phyloP scores from a whole-genome alignment of 1,284 basidiomycete species.

The Chondrostereum purpureum region DNA sequence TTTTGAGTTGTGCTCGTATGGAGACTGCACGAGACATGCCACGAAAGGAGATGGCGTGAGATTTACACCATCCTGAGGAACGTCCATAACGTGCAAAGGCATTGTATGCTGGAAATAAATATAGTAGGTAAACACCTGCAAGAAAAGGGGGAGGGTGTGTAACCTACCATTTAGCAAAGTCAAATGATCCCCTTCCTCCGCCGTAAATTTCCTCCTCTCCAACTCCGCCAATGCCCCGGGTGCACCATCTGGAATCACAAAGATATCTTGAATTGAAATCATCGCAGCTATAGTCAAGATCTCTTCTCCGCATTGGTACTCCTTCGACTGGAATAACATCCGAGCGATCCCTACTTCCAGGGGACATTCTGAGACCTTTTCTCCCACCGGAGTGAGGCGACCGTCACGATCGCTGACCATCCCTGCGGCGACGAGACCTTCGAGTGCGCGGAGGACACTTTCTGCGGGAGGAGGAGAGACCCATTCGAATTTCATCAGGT shows the following conservation, averaged over 20 bases:
- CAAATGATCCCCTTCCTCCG: constrained; percentile 95
- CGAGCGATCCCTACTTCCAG: constrained; percentile 70
- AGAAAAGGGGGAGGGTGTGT: constrained; percentile 7
- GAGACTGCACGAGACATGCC: constrained; percentile 88
- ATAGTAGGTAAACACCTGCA: constrained; percentile 3
- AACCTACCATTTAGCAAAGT: constrained; percentile 80
- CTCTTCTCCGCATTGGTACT: constrained; percentile 85
- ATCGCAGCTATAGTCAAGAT: constrained; percentile 94
- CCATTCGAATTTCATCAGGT: constrained; percentile 96
- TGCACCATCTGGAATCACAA: constrained; percentile 81
- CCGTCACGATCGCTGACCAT: constrained; percentile 66
- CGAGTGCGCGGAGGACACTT: constrained; percentile 78
- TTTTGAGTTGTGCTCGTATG: constrained; percentile 87
- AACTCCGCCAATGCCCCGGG: constrained; percentile 81
- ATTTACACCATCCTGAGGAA: constrained; percentile 85
- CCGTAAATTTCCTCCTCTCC: constrained; percentile 90
- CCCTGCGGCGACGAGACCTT: constrained; percentile 61
- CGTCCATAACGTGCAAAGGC: constrained; percentile 82
- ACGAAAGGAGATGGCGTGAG: constrained; percentile 88
- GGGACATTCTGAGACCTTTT: constrained; percentile 73
- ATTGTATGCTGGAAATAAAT: constrained; percentile 66
- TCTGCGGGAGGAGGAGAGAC: constrained; percentile 84
- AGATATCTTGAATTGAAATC: constrained; percentile 89
- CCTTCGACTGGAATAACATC: constrained; percentile 81
- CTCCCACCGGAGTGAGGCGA: constrained; percentile 56